phyloP scores from a whole-genome alignment of 139 green algal genomes.

The Nannochloris sp. region DNA sequence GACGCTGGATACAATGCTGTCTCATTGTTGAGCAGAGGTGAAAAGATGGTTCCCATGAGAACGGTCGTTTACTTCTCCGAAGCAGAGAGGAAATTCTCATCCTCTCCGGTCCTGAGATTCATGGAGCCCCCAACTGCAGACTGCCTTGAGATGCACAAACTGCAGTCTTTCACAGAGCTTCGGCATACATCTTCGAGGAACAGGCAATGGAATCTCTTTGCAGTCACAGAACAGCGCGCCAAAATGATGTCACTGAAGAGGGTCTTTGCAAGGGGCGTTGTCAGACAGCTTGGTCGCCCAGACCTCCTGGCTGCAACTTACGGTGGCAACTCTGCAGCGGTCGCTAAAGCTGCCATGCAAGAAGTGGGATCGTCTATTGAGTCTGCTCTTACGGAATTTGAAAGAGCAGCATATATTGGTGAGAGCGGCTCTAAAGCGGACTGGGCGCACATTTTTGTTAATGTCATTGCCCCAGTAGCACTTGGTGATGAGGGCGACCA shows the following conservation, averaged over 20 bases:
- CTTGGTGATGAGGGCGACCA: conserved; percentile 34
- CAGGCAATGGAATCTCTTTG: conserved; percentile 85
- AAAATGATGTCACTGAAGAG: conserved; percentile 48
- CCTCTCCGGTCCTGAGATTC: conserved; percentile 36
- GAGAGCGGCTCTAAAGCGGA: conserved; percentile 32
- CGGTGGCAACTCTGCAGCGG: conserved; percentile 39
- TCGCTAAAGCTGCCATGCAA: conserved; percentile 56
- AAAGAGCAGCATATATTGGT: conserved; percentile 17
- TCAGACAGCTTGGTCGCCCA: conserved; percentile 49
- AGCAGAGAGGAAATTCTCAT: conserved; percentile 16
- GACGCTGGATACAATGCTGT: conserved; percentile 29
- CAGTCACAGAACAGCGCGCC: conserved; percentile 47
- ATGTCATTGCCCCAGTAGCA: conserved; percentile 46
- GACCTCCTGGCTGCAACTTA: conserved; percentile 62
- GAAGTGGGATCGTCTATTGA: conserved; percentile 66
- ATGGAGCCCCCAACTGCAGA: conserved; percentile 46
- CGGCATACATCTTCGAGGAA: conserved; percentile 69
- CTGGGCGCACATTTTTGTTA: conserved; percentile 81
- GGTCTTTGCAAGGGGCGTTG: conserved; percentile 72
- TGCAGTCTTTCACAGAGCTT: conserved; percentile 19
- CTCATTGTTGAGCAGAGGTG: conserved; percentile 31
- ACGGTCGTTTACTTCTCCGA: conserved; percentile 28
- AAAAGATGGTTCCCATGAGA: conserved; percentile 38
- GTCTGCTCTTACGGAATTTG: conserved; percentile 53
- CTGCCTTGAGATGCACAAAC: conserved; percentile 73